phyloP scores from a whole-genome alignment of 176 grass and related monocot genomes.

The Urochloa ruziziensis region DNA sequence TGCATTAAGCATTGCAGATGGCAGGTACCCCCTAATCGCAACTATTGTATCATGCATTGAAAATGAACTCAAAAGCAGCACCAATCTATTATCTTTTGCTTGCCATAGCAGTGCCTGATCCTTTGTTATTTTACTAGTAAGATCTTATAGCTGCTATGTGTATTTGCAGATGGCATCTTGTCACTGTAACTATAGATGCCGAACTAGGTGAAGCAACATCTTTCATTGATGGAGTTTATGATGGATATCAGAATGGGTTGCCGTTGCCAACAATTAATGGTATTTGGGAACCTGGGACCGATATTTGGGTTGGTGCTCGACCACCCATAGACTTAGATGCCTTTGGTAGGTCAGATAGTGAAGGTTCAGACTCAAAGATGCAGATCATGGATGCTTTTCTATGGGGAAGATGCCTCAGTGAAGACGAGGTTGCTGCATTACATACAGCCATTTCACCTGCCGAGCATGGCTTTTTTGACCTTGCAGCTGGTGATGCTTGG shows the following conservation, averaged over 20 bases:
- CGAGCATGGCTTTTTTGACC: slow-evolving; percentile 76
- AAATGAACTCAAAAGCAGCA: neutral
- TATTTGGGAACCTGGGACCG: slow-evolving; percentile 82
- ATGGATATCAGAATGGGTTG: slow-evolving; percentile 87
- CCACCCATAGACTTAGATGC: slow-evolving; percentile 96
- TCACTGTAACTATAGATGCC: slow-evolving; percentile 96
- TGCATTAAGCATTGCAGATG: slow-evolving; percentile 89
- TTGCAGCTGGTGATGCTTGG: slow-evolving; percentile 74
- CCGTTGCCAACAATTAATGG: slow-evolving; percentile 64
- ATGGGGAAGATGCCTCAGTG: slow-evolving; percentile 90
- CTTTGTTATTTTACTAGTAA: slow-evolving; percentile 13
- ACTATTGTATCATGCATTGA: slow-evolving; percentile 2
- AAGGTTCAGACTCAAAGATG: slow-evolving; percentile 96
- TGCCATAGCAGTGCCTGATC: neutral
- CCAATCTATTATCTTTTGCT: slow-evolving; percentile 9
- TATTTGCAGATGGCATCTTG: slow-evolving; percentile 89
- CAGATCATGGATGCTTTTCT: slow-evolving; percentile 98
- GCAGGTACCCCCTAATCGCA: slow-evolving; percentile 61
- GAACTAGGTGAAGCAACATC: slow-evolving; percentile 94
- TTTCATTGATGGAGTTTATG: slow-evolving; percentile 84
- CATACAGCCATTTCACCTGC: slow-evolving; percentile 61
- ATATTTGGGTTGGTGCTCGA: slow-evolving; percentile 85
- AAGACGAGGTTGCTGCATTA: slow-evolving; percentile 85
- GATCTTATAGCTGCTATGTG: slow-evolving; percentile 17
- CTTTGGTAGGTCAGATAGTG: slow-evolving; percentile 96